Evolutionary conservation across 2,329 filamentous ascomycete species (phyloP).

Genomic region (Thermomyces lanuginosus): DNA sequence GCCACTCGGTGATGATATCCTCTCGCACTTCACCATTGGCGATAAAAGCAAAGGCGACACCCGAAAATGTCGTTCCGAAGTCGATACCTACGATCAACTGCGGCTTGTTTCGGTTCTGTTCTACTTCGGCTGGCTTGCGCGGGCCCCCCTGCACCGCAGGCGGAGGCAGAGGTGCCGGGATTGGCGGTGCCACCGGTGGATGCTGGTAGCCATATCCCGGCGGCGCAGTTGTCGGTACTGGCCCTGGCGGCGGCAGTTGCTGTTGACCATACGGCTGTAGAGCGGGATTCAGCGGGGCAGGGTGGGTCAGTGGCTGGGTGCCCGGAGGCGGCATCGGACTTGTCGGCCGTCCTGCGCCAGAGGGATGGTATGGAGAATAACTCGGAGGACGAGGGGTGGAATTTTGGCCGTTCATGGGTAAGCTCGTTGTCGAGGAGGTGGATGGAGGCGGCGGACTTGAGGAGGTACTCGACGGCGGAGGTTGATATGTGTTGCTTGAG

Average conservation of each 20-base stretch:
- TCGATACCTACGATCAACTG: conserved; percentile 98
- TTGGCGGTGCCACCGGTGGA: conserved; percentile 10
- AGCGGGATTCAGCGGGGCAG: conserved; percentile 16
- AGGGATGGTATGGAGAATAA: conserved; percentile 42
- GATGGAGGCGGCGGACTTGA: conserved; percentile 22
- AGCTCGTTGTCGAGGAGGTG: conserved; percentile 34
- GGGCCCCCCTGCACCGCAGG: conserved; percentile 14
- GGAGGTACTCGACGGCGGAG: conserved; percentile 19
- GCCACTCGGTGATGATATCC: conserved; percentile 98
- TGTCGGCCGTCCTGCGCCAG: conserved; percentile 24
- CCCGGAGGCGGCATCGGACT: conserved; percentile 6
- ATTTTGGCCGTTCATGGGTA: conserved; percentile 40
- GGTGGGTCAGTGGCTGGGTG: conserved; percentile 28
- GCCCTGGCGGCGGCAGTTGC: conserved; percentile 18
- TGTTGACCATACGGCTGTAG: conserved; percentile 39
- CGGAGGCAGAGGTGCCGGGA: conserved; percentile 13
- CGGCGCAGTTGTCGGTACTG: no score
- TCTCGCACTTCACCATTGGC: conserved; percentile 96
- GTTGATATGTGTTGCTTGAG: conserved; percentile 15
- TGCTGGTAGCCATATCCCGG: conserved; percentile 31
- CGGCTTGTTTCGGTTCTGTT: conserved; percentile 78
- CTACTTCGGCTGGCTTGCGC: conserved; percentile 47
- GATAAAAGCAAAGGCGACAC: conserved; percentile 81
- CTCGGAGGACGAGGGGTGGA: conserved; percentile 46
- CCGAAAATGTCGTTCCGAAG: conserved; percentile 97